These are phyloP conservation scores for Paxillus rubicundulus DNA, from an alignment of 768 basidiomycete species.

Conservation along the genomic window DNA sequence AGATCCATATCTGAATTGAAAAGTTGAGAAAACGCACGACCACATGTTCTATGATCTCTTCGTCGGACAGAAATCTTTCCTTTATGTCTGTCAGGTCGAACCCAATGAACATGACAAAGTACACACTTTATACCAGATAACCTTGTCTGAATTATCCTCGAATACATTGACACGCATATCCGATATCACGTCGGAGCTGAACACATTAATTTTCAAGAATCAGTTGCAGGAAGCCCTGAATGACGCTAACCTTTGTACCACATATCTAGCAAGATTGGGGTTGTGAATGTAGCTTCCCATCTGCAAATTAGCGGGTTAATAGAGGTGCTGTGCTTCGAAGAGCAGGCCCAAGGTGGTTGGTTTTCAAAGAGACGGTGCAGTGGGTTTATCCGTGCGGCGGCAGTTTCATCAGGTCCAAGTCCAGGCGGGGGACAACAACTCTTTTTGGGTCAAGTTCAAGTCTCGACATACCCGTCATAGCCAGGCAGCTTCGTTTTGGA, in stretches of 20 bases:
- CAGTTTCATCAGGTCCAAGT: not conserved
- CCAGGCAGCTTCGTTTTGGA: not conserved
- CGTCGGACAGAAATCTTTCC: constrained; percentile 72
- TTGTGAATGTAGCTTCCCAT: constrained; percentile 24
- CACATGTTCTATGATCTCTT: constrained; percentile 73
- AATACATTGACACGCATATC: constrained; percentile 66
- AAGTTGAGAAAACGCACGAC: constrained; percentile 47
- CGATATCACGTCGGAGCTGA: constrained; percentile 70
- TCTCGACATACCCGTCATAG: too few species aligned
- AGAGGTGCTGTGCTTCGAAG: not conserved
- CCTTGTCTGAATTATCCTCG: constrained; percentile 52
- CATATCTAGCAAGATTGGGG: constrained; percentile 30
- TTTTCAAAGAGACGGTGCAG: constrained; percentile 7
- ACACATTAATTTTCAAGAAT: not conserved
- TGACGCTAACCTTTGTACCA: constrained; percentile 29
- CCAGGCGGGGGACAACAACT: not conserved
- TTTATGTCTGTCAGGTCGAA: constrained; percentile 31
- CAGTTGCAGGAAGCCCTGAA: not conserved
- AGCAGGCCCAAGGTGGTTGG: constrained; percentile 5
- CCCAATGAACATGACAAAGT: not conserved
- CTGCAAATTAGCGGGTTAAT: not conserved
- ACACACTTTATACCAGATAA: constrained; percentile 74
- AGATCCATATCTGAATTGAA: not conserved
- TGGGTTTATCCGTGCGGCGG: not conserved
- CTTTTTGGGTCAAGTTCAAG: not conserved